Base-by-base conservation (phyloP, 768 basidiomycete genomes). In the Xerocomellus intermedius region DNA sequence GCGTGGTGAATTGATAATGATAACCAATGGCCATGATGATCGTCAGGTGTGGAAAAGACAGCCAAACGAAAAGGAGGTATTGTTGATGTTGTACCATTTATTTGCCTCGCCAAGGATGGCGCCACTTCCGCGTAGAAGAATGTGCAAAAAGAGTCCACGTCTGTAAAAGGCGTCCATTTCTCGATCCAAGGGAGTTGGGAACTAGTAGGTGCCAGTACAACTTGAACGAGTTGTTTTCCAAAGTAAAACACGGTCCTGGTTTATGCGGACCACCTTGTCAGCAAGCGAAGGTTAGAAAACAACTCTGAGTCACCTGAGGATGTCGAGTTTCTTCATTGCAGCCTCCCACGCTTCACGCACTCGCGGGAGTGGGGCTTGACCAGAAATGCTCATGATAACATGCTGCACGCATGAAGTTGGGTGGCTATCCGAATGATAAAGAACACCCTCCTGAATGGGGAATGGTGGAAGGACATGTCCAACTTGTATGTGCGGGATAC, bases 381-480 rank as follows among this genome's bases (percentile, higher is more conserved):
- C 48, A 16, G 67, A 61, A 46, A 73, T 61, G 14, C 60, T 57
- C 52, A 78, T 53, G 4, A 79, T 54, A 37, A 78, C 64, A 57
- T 79, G 79, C 48, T 80, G 79, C 12, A 80, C 75, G 59, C 77
- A 79, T 50, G 77, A 69, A 1, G 69, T 67, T 38, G 69, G 65
- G 24, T 66, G 55, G n/a, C 70, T 68, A 32, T 69, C 69, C 5
- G 78, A 76, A 35, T 75, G 71, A 46, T 74, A 73, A 47, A 80
- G 61, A 17, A 80, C 74, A 21, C 79, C 79, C 63, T 78, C 78
- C 54, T 80, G 79, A 14, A 79, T 68, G 19, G 78, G 68, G 49
- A 79, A 77, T 28, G 79, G 68, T 19, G 79, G 79, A 22, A 78
- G 75, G 50, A 72, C 57, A 13, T 45, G 51, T 35, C 42, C 56